phyloP scores from a whole-genome alignment of 176 grass and related monocot genomes.

The Juncus inflexus region DNA sequence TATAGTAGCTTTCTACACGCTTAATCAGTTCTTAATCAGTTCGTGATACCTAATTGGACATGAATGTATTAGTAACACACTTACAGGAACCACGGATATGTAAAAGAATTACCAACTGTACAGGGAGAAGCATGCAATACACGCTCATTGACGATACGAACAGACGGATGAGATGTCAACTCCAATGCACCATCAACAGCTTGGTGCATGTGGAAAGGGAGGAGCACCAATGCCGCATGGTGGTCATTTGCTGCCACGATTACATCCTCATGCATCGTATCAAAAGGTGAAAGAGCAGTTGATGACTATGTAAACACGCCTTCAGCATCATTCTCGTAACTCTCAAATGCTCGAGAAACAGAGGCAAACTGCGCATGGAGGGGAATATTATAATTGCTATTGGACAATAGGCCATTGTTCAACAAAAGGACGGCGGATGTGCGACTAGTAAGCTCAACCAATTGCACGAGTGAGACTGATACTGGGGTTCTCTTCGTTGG shows the following conservation, averaged over 20 bases:
- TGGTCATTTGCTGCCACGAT: slow-evolving; percentile 44
- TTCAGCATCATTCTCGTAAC: slow-evolving; percentile 39
- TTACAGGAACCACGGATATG: no score
- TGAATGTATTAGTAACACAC: no score
- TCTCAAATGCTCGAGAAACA: slow-evolving; percentile 53
- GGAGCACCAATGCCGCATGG: slow-evolving; percentile 55
- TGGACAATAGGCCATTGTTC: slow-evolving; percentile 12
- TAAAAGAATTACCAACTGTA: slow-evolving; percentile 36
- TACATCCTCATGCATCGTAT: slow-evolving; percentile 71
- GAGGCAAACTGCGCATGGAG: slow-evolving; percentile 49
- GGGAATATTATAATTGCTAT: slow-evolving; percentile 17
- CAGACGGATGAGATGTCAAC: slow-evolving; percentile 32
- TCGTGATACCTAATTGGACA: no score
- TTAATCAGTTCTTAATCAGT: no score
- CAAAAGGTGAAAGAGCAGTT: slow-evolving; percentile 48
- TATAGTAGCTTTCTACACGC: no score
- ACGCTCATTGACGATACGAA: slow-evolving; percentile 43
- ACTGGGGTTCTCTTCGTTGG: slow-evolving; percentile 42
- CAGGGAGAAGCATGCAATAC: slow-evolving; percentile 46
- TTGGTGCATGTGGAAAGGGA: slow-evolving; percentile 83
- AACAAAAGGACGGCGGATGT: slow-evolving; percentile 50
- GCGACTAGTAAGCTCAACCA: slow-evolving; percentile 64
- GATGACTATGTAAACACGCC: slow-evolving; percentile 38
- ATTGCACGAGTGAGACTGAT: slow-evolving; percentile 45
- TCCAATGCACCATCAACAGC: slow-evolving; percentile 57